These are phyloP conservation scores for Saccharomyces jurei DNA, from an alignment of 805 yeast species.

Conservation along the genomic window DNA sequence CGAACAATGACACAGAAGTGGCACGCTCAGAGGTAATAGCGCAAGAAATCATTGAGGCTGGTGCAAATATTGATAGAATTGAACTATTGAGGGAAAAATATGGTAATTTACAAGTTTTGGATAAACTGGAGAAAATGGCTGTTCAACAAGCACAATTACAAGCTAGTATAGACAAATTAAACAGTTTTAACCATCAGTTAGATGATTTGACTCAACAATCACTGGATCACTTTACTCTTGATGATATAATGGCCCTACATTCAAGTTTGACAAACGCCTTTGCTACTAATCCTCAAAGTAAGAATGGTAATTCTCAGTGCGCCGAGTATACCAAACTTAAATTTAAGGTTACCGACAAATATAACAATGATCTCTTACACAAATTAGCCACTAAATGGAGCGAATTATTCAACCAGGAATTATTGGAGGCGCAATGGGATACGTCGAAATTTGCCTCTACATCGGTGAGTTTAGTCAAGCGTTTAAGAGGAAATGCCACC, in stretches of 20 bases:
- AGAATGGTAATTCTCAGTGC: background rate
- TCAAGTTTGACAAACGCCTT: constrained; percentile 2
- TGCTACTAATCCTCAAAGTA: background rate
- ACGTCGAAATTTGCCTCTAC: constrained; percentile 11
- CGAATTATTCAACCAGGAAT: constrained; percentile 10
- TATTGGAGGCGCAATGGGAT: constrained; percentile 29
- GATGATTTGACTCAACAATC: background rate
- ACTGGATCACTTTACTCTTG: constrained; percentile 1
- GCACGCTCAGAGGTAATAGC: constrained; percentile 13
- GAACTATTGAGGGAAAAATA: constrained; percentile 14
- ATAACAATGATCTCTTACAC: constrained; percentile 8
- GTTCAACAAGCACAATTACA: constrained; percentile 7
- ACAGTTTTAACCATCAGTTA: constrained; percentile 1
- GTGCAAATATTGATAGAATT: constrained; percentile 8
- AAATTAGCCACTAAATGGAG: constrained; percentile 7
- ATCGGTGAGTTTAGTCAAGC: constrained; percentile 8
- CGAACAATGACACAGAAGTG: background rate
- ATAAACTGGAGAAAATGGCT: constrained; percentile 9
- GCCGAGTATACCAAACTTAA: background rate
- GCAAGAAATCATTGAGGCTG: constrained; percentile 15
- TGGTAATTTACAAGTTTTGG: constrained; percentile 18
- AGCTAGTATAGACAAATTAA: constrained; percentile 1
- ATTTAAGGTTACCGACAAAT: constrained; percentile 2
- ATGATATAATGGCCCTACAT: constrained; percentile 5
- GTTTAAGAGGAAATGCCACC: constrained; percentile 15